Percentiles rank a stretch among this genome's conserved stretches.
Evolutionary conservation across 2,329 filamentous ascomycete species (phyloP).

Genomic region (Pseudogymnoascus sp.): DNA sequence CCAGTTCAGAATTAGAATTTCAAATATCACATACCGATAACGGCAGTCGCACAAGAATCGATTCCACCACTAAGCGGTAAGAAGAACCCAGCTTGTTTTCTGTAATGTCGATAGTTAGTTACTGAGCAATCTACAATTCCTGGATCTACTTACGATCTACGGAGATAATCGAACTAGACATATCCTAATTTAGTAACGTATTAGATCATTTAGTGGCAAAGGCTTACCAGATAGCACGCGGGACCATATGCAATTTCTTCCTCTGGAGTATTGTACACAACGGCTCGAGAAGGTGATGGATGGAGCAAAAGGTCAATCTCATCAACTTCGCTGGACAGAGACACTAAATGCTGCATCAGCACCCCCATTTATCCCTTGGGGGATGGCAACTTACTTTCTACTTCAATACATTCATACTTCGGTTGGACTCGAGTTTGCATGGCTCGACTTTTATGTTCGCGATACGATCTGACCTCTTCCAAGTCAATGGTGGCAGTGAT

Average conservation of each 20-base stretch:
- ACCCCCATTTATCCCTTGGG: neutral
- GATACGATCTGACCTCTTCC: conserved; percentile 58
- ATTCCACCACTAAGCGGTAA: conserved; percentile 52
- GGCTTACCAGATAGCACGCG: conserved; percentile 48
- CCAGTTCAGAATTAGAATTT: conserved; percentile 35
- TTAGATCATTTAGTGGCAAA: neutral
- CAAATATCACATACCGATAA: conserved; percentile 36
- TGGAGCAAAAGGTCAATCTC: conserved; percentile 37
- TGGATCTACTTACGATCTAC: conserved; percentile 30
- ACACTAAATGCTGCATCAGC: conserved; percentile 24
- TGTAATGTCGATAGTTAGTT: neutral
- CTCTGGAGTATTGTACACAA: conserved; percentile 51
- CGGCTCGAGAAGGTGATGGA: conserved; percentile 31
- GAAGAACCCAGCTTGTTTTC: conserved; percentile 41
- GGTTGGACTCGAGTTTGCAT: conserved; percentile 18
- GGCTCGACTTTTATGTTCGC: conserved; percentile 29
- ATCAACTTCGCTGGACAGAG: conserved; percentile 33
- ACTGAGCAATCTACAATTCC: neutral
- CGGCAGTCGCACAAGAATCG: conserved; percentile 48
- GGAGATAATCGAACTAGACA: conserved; percentile 48
- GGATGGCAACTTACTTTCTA: conserved; percentile 19
- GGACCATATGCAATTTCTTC: conserved; percentile 59
- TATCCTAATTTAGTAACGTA: neutral
- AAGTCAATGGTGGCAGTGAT: conserved; percentile 58
- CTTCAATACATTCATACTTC: conserved; percentile 34